Base-by-base conservation (phyloP, 2,329 filamentous ascomycete species). In the Penicillium sp. region DNA sequence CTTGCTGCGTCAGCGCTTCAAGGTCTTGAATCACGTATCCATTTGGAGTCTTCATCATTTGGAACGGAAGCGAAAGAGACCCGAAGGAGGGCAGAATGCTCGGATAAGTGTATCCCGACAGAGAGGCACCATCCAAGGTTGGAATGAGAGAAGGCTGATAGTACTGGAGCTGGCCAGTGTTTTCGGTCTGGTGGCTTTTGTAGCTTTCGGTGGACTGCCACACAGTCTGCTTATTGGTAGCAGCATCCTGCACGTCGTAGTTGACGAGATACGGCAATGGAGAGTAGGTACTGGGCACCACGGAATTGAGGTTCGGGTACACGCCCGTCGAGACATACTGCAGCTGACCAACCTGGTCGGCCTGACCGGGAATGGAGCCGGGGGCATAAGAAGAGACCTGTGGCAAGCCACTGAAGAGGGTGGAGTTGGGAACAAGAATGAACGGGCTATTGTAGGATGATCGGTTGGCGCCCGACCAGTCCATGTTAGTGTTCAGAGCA, bases 1-100 rank as follows among this genome's bases (percentile, higher is more conserved):
- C 81, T 57, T 85, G 78, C 55, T 81, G 72, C 29, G 85, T 71
- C 32, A 89, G 66, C 13, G 76, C 76, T 39, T 86, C 79, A 35
- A 88, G 56, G 35, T 71, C 67, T 45, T 66, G 65, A 32, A 68
- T 48, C n/a, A 68, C 62, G 42, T 71, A 71, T 8, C 66, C 67
- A 30, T 59, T 66, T 0, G 61, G 48, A 7, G 61, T 65, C 47
- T 68, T 72, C 67, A 70, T 69, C 53, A 70, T 64, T 45, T 72
- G 68, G 17, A 58, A 56, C 3, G 60, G 60, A 38, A 65, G 54
- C 39, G 61, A 64, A 23, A 56, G 54, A 32, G 61, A 56, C 22
- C 48, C 59, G 31, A 78, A 60, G 47, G 82, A 75, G 42, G 80
- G 76, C 23, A 80, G 75, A n/a, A 80, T 81, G 1, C 79, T 80